Percentiles rank a stretch among this genome's conserved stretches.
Evolutionary conservation across 768 basidiomycete species (phyloP).

Genomic region (Lenzites betulinus): DNA sequence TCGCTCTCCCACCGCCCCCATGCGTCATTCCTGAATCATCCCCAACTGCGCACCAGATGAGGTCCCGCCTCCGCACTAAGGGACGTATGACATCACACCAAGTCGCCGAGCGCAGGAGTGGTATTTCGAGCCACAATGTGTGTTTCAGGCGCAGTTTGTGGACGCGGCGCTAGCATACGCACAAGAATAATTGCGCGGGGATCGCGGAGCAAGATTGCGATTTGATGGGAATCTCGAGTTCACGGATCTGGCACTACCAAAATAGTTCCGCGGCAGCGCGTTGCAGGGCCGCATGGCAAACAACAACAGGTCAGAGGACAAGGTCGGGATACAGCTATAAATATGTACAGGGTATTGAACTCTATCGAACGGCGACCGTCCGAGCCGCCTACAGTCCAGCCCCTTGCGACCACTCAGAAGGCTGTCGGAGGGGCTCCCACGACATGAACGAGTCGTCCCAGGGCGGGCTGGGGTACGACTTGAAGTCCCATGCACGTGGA

Average conservation of each 20-base stretch:
- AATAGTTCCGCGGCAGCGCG: constrained; percentile 12
- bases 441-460: constrained; percentile 63
- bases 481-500: constrained; percentile 24
- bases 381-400: not conserved
- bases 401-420: constrained; percentile 19
- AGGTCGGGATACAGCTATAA: constrained; percentile 8
- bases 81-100: too few relatives aligned
- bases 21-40: too few relatives aligned
- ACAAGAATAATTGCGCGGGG: not conserved
- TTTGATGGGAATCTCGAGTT: constrained; percentile 19
- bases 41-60: too few relatives aligned
- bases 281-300: not conserved
- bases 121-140: not conserved
- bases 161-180: not conserved
- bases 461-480: constrained; percentile 36
- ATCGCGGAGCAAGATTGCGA: constrained; percentile 15
- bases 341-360: constrained; percentile 13
- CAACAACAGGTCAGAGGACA: not conserved
- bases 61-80: too few relatives aligned
- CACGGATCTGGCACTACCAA: constrained; percentile 14
- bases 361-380: not conserved
- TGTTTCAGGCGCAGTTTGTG: not conserved
- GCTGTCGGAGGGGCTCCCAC: constrained; percentile 53
- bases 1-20: too few relatives aligned
- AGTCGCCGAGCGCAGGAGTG: not conserved